Conservation (phyloP, 352 stramenopile species). For the Achlya hypogyna region DNA sequence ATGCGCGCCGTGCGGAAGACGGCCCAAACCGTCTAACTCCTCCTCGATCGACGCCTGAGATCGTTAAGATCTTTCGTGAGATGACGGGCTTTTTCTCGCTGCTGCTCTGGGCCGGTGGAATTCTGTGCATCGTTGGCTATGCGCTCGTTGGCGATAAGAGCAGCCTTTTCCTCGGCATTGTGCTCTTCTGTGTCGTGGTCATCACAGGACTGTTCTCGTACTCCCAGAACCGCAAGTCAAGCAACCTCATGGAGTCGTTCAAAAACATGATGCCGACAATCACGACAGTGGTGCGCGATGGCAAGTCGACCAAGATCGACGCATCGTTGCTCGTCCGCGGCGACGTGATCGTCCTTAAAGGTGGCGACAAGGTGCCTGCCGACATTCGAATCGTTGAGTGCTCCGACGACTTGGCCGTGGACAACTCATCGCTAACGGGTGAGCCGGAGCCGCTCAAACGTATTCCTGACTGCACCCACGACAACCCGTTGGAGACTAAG, state of each 20-base stretch:
- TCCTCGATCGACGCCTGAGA: slow-evolving; percentile 59
- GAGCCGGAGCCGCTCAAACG: slow-evolving; percentile 84
- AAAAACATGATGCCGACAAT: slow-evolving; percentile 82
- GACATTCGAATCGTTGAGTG: slow-evolving; percentile 92
- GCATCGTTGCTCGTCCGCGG: slow-evolving; percentile 69
- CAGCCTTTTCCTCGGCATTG: slow-evolving; percentile 68
- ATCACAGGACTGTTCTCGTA: slow-evolving; percentile 71
- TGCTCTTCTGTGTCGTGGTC: slow-evolving; percentile 62
- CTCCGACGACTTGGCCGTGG: slow-evolving; percentile 88
- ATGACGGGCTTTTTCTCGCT: slow-evolving; percentile 65
- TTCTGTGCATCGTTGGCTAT: slow-evolving; percentile 57
- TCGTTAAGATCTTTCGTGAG: slow-evolving; percentile 67
- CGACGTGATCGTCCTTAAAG: slow-evolving; percentile 84
- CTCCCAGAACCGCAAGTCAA: slow-evolving; percentile 66
- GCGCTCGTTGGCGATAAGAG: slow-evolving; percentile 53
- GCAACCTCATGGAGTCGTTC: slow-evolving; percentile 78
- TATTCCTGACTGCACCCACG: slow-evolving; percentile 57
- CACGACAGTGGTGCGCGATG: slow-evolving; percentile 63
- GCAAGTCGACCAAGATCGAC: slow-evolving; percentile 70
- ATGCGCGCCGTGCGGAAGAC: slow-evolving; percentile 43
- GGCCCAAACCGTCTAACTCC: slow-evolving; percentile 56
- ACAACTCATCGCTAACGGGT: slow-evolving; percentile 81
- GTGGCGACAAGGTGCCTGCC: slow-evolving; percentile 89
- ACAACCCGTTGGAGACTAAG: slow-evolving; percentile 74
- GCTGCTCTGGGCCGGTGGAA: slow-evolving; percentile 52